Percentiles rank a stretch among this genome's conserved stretches.
phyloP scores from a whole-genome alignment of 768 basidiomycete species.

The Daedaleopsis nitida region DNA sequence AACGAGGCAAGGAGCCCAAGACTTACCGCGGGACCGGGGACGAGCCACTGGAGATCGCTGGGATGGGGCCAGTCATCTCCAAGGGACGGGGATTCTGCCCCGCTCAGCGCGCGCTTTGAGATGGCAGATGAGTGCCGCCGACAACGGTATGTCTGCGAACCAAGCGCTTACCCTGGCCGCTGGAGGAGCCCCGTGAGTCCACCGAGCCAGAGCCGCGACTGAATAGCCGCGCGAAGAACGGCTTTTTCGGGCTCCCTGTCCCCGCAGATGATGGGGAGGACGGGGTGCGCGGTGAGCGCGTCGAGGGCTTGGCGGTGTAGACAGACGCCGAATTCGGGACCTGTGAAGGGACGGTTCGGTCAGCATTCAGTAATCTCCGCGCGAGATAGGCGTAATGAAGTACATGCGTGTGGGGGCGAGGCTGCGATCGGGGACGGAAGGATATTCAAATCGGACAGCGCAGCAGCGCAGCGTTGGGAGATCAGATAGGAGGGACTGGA shows the following conservation, averaged over 20 bases:
- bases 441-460: constrained; percentile 9
- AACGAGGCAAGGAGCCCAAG: no score
- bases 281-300: constrained; percentile 47
- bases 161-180: constrained; percentile 25
- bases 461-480: constrained; percentile 6
- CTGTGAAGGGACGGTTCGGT: constrained; percentile 27
- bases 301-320: constrained; percentile 59
- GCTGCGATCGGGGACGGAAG: constrained; percentile 4
- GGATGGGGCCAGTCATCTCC: constrained; percentile 10
- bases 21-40: no score
- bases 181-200: constrained; percentile 21
- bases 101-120: constrained; percentile 14
- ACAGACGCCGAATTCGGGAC: constrained; percentile 51
- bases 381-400: constrained; percentile 10
- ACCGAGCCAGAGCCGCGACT: constrained; percentile 29
- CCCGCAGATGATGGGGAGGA: constrained; percentile 44
- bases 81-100: constrained; percentile 10
- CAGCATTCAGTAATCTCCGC: constrained; percentile 14
- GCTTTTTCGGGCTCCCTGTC: constrained; percentile 44
- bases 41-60: no score
- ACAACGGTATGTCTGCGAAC: constrained; percentile 21
- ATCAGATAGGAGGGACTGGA: constrained; percentile 13
- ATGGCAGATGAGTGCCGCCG: constrained; percentile 21
- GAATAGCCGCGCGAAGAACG: constrained; percentile 65
- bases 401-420: constrained; percentile 4